Evolutionary conservation across 768 basidiomycete species (phyloP).

Genomic region (Cyclocybe aegerita): DNA sequence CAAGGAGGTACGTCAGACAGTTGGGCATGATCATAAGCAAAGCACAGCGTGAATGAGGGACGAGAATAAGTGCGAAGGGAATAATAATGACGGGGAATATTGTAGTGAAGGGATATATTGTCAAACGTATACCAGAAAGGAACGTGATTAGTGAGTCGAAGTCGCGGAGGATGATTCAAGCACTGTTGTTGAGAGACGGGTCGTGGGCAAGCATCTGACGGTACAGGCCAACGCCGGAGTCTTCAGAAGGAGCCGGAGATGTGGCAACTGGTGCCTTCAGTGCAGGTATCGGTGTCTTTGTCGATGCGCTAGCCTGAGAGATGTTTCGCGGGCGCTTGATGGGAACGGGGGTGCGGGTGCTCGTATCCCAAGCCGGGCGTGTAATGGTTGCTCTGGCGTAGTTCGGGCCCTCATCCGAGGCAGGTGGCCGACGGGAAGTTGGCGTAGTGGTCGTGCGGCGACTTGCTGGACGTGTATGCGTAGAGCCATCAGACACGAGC

Average conservation of each 20-base stretch:
- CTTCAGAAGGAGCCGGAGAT: constrained; percentile 77
- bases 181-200: constrained; percentile 54
- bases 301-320: constrained; percentile 70
- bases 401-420: constrained; percentile 64
- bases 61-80: constrained; percentile 14
- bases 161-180: constrained; percentile 27
- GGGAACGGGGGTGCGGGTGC: constrained; percentile 39
- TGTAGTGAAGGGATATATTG: constrained; percentile 26
- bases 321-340: constrained; percentile 68
- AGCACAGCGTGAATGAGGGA: constrained; percentile 16
- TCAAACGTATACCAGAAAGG: constrained; percentile 10
- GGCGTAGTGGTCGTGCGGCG: constrained; percentile 57
- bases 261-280: constrained; percentile 40
- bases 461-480: constrained; percentile 57
- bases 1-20: constrained; percentile 15
- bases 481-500: constrained; percentile 63
- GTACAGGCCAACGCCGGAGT: constrained; percentile 84
- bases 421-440: constrained; percentile 39
- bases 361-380: constrained; percentile 71
- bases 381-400: constrained; percentile 74
- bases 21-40: constrained; percentile 22
- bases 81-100: constrained; percentile 21
- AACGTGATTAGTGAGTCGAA: constrained; percentile 13
- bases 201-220: constrained; percentile 79
- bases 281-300: constrained; percentile 37